A percentile compares a stretch with the other conserved stretches of the same genome.
Evolutionary conservation across 2,329 filamentous ascomycete species (phyloP).

Genomic region (Byssoonygena ceratinophila): DNA sequence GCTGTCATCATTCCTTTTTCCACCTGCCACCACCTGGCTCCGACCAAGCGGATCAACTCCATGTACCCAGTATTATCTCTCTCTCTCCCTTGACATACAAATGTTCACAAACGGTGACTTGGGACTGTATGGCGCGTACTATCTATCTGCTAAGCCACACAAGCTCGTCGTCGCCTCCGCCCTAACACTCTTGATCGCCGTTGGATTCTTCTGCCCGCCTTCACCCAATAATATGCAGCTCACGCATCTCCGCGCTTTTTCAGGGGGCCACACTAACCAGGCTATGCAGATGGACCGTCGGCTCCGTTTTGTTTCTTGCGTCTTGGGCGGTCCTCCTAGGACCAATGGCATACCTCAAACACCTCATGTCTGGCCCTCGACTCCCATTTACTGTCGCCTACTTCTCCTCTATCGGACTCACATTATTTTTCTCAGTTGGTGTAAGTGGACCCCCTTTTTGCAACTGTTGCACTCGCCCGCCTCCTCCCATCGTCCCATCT

Average conservation of each 20-base stretch:
- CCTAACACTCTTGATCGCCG: background rate
- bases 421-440: constrained; percentile 82
- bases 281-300: constrained; percentile 76
- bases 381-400: constrained; percentile 90
- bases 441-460: constrained; percentile 48
- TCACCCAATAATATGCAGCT: background rate
- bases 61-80: too few species aligned
- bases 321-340: constrained; percentile 96
- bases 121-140: background rate
- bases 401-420: constrained; percentile 83
- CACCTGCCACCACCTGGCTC: too few species aligned
- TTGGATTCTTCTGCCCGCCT: background rate
- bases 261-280: background rate
- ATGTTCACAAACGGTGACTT: background rate
- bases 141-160: background rate
- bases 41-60: background rate
- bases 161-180: background rate
- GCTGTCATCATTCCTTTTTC: constrained; percentile 10
- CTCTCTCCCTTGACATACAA: background rate
- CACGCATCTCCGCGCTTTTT: background rate
- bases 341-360: constrained; percentile 67
- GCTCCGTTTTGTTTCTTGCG: constrained; percentile 75
- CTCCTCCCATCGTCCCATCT: constrained; percentile 15
- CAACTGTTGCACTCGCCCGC: constrained; percentile 10
- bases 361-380: constrained; percentile 72